Conservation (phyloP, 2,329 filamentous ascomycete species). For the Hortaea werneckii region DNA sequence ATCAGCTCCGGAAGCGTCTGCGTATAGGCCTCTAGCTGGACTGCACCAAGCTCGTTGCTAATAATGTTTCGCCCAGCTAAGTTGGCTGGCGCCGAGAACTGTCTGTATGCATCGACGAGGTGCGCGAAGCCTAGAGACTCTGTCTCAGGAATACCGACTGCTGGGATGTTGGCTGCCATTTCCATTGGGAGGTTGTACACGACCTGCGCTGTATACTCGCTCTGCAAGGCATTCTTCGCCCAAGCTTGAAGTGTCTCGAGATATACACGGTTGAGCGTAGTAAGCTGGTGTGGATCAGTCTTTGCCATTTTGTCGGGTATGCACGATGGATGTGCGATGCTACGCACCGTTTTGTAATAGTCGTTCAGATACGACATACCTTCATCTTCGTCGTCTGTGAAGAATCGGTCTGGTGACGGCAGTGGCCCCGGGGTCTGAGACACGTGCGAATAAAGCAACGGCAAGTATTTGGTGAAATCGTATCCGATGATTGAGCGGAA, state of each 20-base stretch:
- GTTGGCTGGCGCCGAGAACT: conserved; percentile 25
- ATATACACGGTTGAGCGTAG: background rate
- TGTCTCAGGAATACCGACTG: conserved; percentile 24
- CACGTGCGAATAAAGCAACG: too few species aligned
- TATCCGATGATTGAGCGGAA: too few species aligned
- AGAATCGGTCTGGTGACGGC: too few species aligned
- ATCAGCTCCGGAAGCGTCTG: conserved; percentile 24
- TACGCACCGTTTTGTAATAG: background rate
- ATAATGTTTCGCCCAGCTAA: conserved; percentile 23
- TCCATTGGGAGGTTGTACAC: conserved; percentile 27
- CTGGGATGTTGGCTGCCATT: conserved; percentile 22
- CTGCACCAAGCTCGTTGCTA: conserved; percentile 26
- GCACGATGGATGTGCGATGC: too few species aligned
- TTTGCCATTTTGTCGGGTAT: too few species aligned
- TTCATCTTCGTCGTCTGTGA: conserved; percentile 15
- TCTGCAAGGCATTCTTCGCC: too few species aligned
- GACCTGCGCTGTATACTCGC: conserved; percentile 25
- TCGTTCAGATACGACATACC: conserved; percentile 18
- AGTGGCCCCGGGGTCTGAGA: too few species aligned
- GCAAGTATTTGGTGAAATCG: too few species aligned
- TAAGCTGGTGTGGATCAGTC: too few species aligned
- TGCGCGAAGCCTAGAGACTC: conserved; percentile 25
- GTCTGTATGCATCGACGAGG: conserved; percentile 24
- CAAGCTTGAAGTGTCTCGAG: background rate
- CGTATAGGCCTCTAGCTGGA: conserved; percentile 16